Evolutionary conservation across 2,329 filamentous ascomycete species (phyloP).

Genomic region (Aspergillus viridinutans): DNA sequence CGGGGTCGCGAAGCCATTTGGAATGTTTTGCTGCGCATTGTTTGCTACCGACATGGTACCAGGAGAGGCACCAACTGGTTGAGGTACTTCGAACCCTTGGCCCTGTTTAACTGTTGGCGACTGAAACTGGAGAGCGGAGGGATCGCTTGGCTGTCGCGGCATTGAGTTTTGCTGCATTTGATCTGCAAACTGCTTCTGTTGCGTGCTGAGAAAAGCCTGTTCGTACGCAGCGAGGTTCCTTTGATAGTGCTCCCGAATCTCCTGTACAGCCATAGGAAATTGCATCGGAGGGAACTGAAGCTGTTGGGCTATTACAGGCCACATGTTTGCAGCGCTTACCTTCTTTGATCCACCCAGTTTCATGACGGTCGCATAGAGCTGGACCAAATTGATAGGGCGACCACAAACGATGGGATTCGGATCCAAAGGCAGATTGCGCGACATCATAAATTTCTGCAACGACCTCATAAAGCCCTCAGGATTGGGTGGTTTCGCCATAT

Average conservation of each 20-base stretch:
- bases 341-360: slow-evolving; percentile 74
- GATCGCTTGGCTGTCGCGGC: slow-evolving; percentile 35
- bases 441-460: slow-evolving; percentile 71
- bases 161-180: slow-evolving; percentile 42
- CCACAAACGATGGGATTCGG: slow-evolving; percentile 69
- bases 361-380: slow-evolving; percentile 72
- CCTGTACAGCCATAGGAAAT: slow-evolving; percentile 61
- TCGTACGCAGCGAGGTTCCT: slow-evolving; percentile 75
- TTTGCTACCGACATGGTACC: slow-evolving; percentile 26
- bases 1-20: slow-evolving; percentile 40
- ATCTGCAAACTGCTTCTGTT: slow-evolving; percentile 42
- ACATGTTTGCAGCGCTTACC: slow-evolving; percentile 65
- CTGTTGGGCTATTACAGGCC: slow-evolving; percentile 66
- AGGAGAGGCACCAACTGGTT: slow-evolving; percentile 31
- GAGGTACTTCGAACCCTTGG: slow-evolving; percentile 43
- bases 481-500: slow-evolving; percentile 38
- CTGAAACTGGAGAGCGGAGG: slow-evolving; percentile 42
- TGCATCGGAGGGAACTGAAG: slow-evolving; percentile 60
- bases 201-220: slow-evolving; percentile 42
- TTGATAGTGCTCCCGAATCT: slow-evolving; percentile 70
- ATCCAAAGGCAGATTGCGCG: slow-evolving; percentile 69
- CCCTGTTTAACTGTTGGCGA: slow-evolving; percentile 47
- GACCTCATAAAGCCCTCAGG: slow-evolving; percentile 72
- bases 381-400: slow-evolving; percentile 67
- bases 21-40: slow-evolving; percentile 26